Evolutionary conservation across 768 basidiomycete species (phyloP), one percentile per base, ranked within the genome.

Genomic region (Termitomyces eurrhizus): DNA sequence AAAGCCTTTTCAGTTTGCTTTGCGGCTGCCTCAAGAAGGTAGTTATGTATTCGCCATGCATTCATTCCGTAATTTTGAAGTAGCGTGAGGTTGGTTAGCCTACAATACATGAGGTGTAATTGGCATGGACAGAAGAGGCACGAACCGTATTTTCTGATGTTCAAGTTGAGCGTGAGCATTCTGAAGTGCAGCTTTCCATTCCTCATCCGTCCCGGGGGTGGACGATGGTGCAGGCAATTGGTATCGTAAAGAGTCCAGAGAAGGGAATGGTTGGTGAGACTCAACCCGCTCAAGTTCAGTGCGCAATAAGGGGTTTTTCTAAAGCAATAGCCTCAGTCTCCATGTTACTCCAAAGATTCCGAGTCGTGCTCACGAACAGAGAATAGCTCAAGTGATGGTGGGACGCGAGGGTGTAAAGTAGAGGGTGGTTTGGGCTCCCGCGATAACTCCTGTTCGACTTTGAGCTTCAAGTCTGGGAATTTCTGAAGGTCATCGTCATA

Each of bases 41-140:
- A 94, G 73, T 98, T 98, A 69, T 92, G 87, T 73, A 95, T 86
- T 62, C 90, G 84, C 90, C 92, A 96, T 13, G 91, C 89, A 77
- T 98, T 98, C 18, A 88, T 76, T 4, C 92, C 96, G 68, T 96
- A 95, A 37, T 85, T 88, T 70, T 94, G 88, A 37, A 95, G 74
- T 35, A 98, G 77, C 3, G 87, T 83, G 55, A 93, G 74, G 76
- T 97, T 98, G 24, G 87, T 88, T 65, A 90, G 86, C 64, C 95
- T 96, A 39, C 64, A 32, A 58, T 14, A 53, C 58, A 41, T 51
- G 54, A 62, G 63, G 37, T 24, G 11, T 33, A 24, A 41, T 18
- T n/a, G 33, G 36, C 14, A 32, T 39, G 18, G 14, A 3, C 7
- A 36, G 29, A 32, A 18, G 9, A 36, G 57, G 8, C 11, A 68